Evolutionary conservation across 2,329 filamentous ascomycete genomes (phyloP).

Genomic region (Penicillium sp.): DNA sequence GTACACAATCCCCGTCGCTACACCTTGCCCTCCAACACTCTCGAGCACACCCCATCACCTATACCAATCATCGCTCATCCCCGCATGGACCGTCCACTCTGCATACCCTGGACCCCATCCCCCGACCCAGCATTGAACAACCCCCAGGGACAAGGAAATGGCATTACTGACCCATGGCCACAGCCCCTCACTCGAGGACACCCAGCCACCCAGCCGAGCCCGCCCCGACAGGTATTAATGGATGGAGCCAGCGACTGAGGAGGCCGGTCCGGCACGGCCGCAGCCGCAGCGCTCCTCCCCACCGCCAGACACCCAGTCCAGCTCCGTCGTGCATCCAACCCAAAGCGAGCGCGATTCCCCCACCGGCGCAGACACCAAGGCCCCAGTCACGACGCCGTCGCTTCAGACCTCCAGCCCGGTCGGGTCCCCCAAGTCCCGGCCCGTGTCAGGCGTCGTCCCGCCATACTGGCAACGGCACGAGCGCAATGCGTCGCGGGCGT

Average conservation of each 20-base stretch:
- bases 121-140: too few species aligned
- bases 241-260: constrained; percentile 44
- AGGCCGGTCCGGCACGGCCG: constrained; percentile 31
- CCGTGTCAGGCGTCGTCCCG: constrained; percentile 38
- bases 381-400: background rate
- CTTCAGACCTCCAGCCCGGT: constrained; percentile 11
- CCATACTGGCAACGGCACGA: constrained; percentile 48
- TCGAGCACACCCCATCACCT: too few species aligned
- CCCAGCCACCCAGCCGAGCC: too few species aligned
- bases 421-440: constrained; percentile 15
- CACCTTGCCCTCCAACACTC: too few species aligned
- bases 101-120: too few species aligned
- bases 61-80: too few species aligned
- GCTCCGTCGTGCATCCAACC: constrained; percentile 2
- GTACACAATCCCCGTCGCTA: background rate
- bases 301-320: constrained; percentile 11
- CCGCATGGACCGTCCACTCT: too few species aligned
- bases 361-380: background rate
- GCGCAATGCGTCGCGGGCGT: constrained; percentile 42
- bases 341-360: background rate
- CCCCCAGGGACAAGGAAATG: background rate
- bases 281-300: constrained; percentile 27
- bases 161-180: background rate
- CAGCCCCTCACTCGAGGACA: background rate
- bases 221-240: constrained; percentile 27